phyloP scores from a whole-genome alignment of 805 yeast genomes.

The Pichia kluyveri region DNA sequence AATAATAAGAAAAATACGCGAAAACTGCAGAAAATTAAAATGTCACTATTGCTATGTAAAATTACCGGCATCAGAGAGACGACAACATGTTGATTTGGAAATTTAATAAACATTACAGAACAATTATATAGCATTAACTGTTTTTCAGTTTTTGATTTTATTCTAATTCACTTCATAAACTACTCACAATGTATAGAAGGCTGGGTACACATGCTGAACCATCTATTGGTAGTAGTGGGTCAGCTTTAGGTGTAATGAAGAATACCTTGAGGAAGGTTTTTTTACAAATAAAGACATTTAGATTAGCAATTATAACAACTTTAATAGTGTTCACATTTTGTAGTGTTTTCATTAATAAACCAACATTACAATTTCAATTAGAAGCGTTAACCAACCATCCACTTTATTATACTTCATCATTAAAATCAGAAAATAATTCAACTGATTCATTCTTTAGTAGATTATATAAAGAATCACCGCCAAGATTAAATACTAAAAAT shows the following conservation, averaged over 20 bases:
- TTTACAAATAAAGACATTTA: neutral
- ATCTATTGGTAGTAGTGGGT: neutral
- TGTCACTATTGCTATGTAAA: no score
- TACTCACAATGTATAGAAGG: slow-evolving; percentile 4
- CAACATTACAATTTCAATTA: neutral
- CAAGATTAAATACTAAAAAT: slow-evolving; percentile 14
- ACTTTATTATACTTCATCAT: neutral
- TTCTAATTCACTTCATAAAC: neutral
- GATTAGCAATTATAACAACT: neutral
- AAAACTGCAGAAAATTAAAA: no score
- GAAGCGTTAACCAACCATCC: slow-evolving; percentile 1
- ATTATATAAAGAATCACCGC: slow-evolving; percentile 11
- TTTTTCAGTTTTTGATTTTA: neutral
- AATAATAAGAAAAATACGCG: no score
- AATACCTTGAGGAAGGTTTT: neutral
- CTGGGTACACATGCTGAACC: slow-evolving; percentile 1
- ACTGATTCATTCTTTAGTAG: slow-evolving; percentile 1
- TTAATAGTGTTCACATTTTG: slow-evolving; percentile 1
- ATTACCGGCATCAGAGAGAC: no score
- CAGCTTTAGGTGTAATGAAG: neutral
- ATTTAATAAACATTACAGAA: no score
- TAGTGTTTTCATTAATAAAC: neutral
- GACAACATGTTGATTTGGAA: no score
- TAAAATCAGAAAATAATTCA: slow-evolving; percentile 2
- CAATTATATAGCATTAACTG: neutral